phyloP scores from a whole-genome alignment of 768 basidiomycete species.

The Leccinum imitatum region DNA sequence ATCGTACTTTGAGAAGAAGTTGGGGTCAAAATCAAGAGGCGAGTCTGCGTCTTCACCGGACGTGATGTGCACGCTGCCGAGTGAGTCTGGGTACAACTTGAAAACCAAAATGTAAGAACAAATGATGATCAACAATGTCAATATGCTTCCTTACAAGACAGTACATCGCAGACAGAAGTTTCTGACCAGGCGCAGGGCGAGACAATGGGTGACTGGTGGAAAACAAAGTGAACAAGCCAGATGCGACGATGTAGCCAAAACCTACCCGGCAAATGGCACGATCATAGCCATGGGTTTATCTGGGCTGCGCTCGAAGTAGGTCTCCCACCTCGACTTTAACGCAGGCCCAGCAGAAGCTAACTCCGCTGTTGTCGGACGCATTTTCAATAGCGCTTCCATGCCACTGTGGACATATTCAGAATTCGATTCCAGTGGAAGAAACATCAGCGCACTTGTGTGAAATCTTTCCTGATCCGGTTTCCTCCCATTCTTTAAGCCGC shows the following conservation, averaged over 20 bases:
- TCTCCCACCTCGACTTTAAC: slow-evolving; percentile 50
- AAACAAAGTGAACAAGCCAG: not conserved
- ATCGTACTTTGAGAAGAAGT: slow-evolving; percentile 43
- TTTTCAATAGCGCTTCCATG: slow-evolving; percentile 52
- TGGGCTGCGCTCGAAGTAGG: slow-evolving; percentile 46
- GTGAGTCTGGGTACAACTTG: slow-evolving; percentile 45
- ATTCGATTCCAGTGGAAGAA: too few relatives aligned
- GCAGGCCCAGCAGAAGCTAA: slow-evolving; percentile 44
- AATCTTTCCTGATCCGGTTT: too few relatives aligned
- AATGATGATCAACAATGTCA: not conserved
- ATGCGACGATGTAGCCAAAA: not conserved
- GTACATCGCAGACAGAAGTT: slow-evolving; percentile 30
- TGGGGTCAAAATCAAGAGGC: slow-evolving; percentile 45
- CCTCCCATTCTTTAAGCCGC: too few relatives aligned
- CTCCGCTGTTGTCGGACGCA: slow-evolving; percentile 50
- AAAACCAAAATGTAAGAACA: not conserved
- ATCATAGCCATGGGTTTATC: slow-evolving; percentile 56
- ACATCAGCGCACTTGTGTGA: too few relatives aligned
- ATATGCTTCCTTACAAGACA: slow-evolving; percentile 31
- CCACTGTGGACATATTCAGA: slow-evolving; percentile 34
- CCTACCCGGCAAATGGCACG: slow-evolving; percentile 42
- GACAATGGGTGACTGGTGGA: slow-evolving; percentile 26
- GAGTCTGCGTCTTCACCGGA: slow-evolving; percentile 42
- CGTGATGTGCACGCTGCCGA: slow-evolving; percentile 49
- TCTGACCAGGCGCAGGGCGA: slow-evolving; percentile 17